phyloP scores from a whole-genome alignment of 2,329 filamentous ascomycete species.

The Monilinia aucupariae region DNA sequence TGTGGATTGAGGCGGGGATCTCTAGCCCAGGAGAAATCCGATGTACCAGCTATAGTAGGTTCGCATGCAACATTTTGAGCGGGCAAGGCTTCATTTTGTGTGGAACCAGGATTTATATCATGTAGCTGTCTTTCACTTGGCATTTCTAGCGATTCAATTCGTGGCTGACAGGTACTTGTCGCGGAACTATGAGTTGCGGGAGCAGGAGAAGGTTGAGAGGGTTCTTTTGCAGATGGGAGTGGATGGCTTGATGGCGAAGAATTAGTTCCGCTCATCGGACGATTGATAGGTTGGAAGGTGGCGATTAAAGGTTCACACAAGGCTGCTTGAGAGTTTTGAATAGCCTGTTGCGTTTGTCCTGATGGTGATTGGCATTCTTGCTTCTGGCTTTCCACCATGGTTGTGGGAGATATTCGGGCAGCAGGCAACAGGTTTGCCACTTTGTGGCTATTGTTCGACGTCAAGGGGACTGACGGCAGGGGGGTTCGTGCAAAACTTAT shows the following conservation, averaged over 20 bases:
- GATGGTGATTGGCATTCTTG: neutral
- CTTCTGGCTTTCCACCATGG: neutral
- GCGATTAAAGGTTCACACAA: neutral
- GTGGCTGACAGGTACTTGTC: neutral
- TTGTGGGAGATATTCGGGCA: neutral
- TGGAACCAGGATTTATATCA: neutral
- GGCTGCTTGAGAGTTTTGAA: neutral
- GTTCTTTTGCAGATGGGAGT: neutral
- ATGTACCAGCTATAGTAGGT: neutral
- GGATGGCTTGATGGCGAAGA: neutral
- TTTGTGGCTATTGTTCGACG: neutral
- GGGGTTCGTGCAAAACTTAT: neutral
- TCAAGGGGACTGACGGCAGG: neutral
- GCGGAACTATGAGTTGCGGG: neutral
- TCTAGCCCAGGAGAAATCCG: neutral
- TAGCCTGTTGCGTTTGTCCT: neutral
- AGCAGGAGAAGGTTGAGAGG: neutral
- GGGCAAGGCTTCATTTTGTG: neutral
- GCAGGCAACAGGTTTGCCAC: neutral
- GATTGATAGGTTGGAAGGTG: slow-evolving; percentile 1
- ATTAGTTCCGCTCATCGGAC: neutral
- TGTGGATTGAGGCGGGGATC: neutral
- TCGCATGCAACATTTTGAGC: neutral
- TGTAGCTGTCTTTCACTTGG: neutral
- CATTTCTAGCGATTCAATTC: neutral